Evolutionary conservation across 2,329 filamentous ascomycete genomes (phyloP).

Genomic region (Trichoderma gracile): DNA sequence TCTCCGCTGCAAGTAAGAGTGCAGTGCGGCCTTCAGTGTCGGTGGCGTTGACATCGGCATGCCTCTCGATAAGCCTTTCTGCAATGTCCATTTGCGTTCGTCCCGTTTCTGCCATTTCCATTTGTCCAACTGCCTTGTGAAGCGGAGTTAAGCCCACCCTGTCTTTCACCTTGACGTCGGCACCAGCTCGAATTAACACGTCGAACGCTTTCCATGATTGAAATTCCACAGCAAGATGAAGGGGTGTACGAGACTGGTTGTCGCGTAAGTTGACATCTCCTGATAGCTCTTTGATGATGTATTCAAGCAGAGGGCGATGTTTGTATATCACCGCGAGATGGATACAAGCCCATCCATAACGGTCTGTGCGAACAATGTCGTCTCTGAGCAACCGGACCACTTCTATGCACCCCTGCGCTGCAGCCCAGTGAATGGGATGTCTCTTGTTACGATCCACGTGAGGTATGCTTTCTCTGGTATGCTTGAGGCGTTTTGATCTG

Average conservation of each 20-base stretch:
- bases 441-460: background rate
- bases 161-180: background rate
- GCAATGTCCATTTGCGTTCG: background rate
- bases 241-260: background rate
- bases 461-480: background rate
- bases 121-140: background rate
- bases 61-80: background rate
- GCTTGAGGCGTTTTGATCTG: background rate
- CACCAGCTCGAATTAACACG: background rate
- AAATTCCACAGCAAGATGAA: background rate
- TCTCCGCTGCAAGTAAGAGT: background rate
- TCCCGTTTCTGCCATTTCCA: background rate
- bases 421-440: constrained; percentile 19
- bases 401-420: background rate
- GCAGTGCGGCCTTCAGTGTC: background rate
- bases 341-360: background rate
- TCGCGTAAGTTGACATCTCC: background rate
- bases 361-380: background rate
- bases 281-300: background rate
- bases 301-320: background rate
- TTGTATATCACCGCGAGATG: constrained; percentile 4
- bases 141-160: constrained; percentile 7
- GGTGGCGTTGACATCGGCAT: background rate
- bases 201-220: background rate
- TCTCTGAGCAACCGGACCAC: background rate